Evolutionary conservation across 2,329 filamentous ascomycete species (phyloP), one percentile per base, ranked within the genome.

Genomic region (Monilinia vaccinii-corymbosi): DNA sequence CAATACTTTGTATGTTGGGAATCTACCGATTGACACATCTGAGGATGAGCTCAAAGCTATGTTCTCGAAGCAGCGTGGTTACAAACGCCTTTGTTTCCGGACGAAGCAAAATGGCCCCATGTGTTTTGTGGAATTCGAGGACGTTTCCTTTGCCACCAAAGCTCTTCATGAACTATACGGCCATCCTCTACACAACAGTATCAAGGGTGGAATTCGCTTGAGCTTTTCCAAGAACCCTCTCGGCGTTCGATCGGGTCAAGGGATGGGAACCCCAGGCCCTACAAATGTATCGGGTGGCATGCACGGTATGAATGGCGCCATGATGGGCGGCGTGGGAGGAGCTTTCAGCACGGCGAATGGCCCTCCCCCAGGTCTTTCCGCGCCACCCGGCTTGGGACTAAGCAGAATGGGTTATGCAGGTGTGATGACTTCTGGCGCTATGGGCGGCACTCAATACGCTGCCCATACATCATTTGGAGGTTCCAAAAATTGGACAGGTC

Each of bases 101-200:
- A 95, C 91, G 58, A 97, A 97, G 77, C 84, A 89, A 66, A 96
- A 97, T 68, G 93, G 93, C 0, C 93, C 93, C 2, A 97, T 97
- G 92, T 97, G 94, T 72, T 97, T 97, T 73, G 94, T 99, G 42
- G 94, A 99, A 73, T 99, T 97, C 68, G 93, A 97, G 70, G 92
- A 97, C 69, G 81, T 96, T 13, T 88, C 89, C 1, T 93, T 91
- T 70, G 93, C 94, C 0, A 97, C 93, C 46, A 96, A 94, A 74
- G 88, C 92, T 1, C 80, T 97, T 3, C 85, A 92, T 65, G 91
- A 97, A 60, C 80, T 97, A 1, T 97, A 97, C 69, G 94, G 94
- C 0, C 84, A 88, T 53, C 85, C 83, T 52, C 80, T 97, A 36
- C 91, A 92, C 71, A 97, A 96, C 75, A 96, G 91, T 69, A 83